These are phyloP conservation scores for Stephanodiscus triporus DNA, from an alignment of 108 stramenopile species.

Conservation along the genomic window DNA sequence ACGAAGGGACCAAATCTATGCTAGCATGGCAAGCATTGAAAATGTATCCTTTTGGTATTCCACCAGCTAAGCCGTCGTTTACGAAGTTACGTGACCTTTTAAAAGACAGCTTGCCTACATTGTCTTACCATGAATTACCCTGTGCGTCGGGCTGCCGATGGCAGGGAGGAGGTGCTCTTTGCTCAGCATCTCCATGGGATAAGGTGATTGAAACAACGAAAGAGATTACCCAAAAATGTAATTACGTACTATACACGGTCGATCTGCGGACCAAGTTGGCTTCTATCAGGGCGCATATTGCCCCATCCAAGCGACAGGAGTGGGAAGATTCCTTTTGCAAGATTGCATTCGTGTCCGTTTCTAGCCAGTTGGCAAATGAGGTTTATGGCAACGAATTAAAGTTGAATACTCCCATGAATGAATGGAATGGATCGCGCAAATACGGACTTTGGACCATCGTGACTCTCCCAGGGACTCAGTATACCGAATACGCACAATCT, in stretches of 20 bases:
- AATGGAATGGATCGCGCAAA: conserved; percentile 58
- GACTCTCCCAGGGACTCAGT: conserved; percentile 40
- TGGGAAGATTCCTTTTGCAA: conserved; percentile 60
- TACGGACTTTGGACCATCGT: conserved; percentile 64
- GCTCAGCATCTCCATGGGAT: conserved; percentile 51
- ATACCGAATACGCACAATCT: conserved; percentile 57
- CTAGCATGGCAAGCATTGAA: conserved; percentile 50
- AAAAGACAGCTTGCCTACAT: conserved; percentile 25
- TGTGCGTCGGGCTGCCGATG: conserved; percentile 65
- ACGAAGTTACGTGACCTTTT: conserved; percentile 25
- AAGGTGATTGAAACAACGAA: conserved; percentile 40
- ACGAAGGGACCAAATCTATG: conserved; percentile 43
- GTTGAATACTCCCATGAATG: conserved; percentile 11
- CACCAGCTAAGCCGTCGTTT: conserved; percentile 19
- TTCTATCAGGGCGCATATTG: conserved; percentile 44
- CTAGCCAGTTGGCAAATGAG: conserved; percentile 49
- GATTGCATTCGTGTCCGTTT: conserved; percentile 72
- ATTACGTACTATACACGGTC: conserved; percentile 63
- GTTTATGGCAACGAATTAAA: conserved; percentile 23
- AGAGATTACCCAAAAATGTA: conserved; percentile 52
- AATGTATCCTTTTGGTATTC: conserved; percentile 40
- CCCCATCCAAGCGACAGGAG: conserved; percentile 35
- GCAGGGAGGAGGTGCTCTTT: conserved; percentile 19
- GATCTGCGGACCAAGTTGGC: conserved; percentile 56
- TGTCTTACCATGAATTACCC: conserved; percentile 31